Base-by-base conservation (phyloP, 768 basidiomycete genomes). In the Gymnopilus dilepis region DNA sequence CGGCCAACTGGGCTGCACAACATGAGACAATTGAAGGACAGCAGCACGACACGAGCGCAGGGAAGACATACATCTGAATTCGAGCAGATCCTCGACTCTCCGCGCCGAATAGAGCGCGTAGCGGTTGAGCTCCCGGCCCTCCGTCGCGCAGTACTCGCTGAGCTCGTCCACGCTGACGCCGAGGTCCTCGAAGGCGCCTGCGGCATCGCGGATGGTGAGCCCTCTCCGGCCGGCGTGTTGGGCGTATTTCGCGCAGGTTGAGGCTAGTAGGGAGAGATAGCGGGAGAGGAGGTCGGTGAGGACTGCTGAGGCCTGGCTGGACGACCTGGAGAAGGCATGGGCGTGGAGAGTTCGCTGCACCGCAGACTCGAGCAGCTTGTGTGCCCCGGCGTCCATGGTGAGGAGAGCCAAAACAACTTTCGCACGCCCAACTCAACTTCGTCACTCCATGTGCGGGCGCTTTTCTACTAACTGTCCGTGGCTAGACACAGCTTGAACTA, bases 201-300 rank as follows among this genome's bases (percentile, higher is more conserved):
- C 67, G 6, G 86, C 85, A 73, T 95, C 93, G 56, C 79, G 76
- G 0, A 82, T 75, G 15, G 83, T 83, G 19, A 92, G 70, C 22
- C 75, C 76, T 2, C 81, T 79, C 50, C 93, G 76, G n/a, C 90
- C 92, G 1, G 91, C 83, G 67, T 91, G 90, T 60, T 89, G 83
- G 0, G 92, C 87, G 68, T 90, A 91, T 69, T 84, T 86, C 21
- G 87, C 87, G 68, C 87, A 88, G 6, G 90, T 86, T 0, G 84
- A 77, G 0, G 89, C 77, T 19, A 93, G 78, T 24, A 93, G 78
- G 9, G 82, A 66, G 59, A 94, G 77, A 73, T 94, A 94, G 58
- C 90, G 87, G 37, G 89, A 81, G 65, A 94, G 83, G 63, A 94
- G 79, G 74, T 90, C 91, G 12, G 90, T 89, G 48, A 94, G 80